A percentile compares a stretch with the other conserved stretches of the same genome.
Conservation (phyloP, 306 rosid species). For the barrel medic (Medicago truncatula) region DNA sequence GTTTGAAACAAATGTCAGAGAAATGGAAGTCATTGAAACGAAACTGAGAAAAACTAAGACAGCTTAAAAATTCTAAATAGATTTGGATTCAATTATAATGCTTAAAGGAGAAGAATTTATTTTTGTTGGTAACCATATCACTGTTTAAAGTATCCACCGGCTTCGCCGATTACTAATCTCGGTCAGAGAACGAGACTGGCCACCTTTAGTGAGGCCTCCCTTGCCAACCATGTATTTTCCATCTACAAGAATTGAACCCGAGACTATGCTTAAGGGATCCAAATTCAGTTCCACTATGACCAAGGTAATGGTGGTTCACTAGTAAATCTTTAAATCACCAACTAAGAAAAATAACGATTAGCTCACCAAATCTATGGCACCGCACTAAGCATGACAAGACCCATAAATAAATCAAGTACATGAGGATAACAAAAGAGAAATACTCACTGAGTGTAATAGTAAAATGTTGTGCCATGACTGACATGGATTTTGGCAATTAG, state of each 20-base stretch:
- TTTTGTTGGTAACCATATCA: no score
- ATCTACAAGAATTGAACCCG: no score
- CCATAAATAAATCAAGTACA: conserved; percentile 15
- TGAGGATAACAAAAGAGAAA: conserved; percentile 28
- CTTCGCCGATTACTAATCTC: no score
- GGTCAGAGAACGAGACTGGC: no score
- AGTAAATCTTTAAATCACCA: conserved; percentile 12
- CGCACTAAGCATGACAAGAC: not conserved
- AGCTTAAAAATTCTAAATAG: not conserved
- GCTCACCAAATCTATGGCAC: not conserved
- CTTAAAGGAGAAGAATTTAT: conserved; percentile 10
- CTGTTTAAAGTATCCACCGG: no score
- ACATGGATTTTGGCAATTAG: conserved; percentile 51
- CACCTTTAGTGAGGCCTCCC: no score
- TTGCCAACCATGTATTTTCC: no score
- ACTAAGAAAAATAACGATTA: conserved; percentile 1
- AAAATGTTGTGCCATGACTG: conserved; percentile 52
- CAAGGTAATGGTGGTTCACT: not conserved
- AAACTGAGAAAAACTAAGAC: conserved; percentile 21
- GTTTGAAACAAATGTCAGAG: not conserved
- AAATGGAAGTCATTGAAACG: conserved; percentile 24
- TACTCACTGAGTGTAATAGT: conserved; percentile 84
- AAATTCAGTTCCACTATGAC: no score
- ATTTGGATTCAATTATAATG: conserved; percentile 20
- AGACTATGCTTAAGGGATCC: no score